A percentile compares a stretch with the other conserved stretches of the same genome.
Evolutionary conservation across 2,329 filamentous ascomycete genomes (phyloP).

Genomic region (Colletotrichum brevisporum): DNA sequence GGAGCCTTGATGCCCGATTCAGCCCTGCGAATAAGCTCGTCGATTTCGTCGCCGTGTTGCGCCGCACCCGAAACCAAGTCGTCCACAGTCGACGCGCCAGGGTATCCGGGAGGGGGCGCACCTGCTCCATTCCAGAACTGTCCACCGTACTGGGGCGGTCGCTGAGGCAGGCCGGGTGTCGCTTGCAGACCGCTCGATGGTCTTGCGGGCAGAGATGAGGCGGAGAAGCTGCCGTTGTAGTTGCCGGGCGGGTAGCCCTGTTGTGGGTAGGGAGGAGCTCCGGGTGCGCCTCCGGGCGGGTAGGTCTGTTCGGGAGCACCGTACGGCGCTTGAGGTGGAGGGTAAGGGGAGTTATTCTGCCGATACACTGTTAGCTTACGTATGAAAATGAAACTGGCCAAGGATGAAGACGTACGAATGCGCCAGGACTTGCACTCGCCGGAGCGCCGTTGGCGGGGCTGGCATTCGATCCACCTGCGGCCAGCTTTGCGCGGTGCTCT

Average conservation of each 20-base stretch:
- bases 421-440: constrained; percentile 62
- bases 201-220: constrained; percentile 61
- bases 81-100: constrained; percentile 45
- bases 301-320: constrained; percentile 52
- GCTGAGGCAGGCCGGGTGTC: constrained; percentile 60
- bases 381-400: neutral
- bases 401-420: constrained; percentile 68
- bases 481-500: constrained; percentile 79
- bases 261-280: constrained; percentile 40
- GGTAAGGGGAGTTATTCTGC: constrained; percentile 57
- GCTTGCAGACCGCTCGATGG: constrained; percentile 57
- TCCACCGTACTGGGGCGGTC: constrained; percentile 57
- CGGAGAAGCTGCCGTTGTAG: constrained; percentile 49
- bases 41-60: constrained; percentile 71
- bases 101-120: constrained; percentile 52
- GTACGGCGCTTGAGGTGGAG: constrained; percentile 51
- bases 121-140: constrained; percentile 46
- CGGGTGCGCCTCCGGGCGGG: constrained; percentile 45
- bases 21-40: constrained; percentile 75
- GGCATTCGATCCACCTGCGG: constrained; percentile 67
- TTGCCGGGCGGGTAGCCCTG: constrained; percentile 30
- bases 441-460: constrained; percentile 57
- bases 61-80: constrained; percentile 59
- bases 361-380: constrained; percentile 41
- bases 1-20: constrained; percentile 71